A percentile compares a stretch with the other conserved stretches of the same genome.
Evolutionary conservation across 164 flowering plant species (phyloP).

Genomic region (Stephania cephalantha): DNA sequence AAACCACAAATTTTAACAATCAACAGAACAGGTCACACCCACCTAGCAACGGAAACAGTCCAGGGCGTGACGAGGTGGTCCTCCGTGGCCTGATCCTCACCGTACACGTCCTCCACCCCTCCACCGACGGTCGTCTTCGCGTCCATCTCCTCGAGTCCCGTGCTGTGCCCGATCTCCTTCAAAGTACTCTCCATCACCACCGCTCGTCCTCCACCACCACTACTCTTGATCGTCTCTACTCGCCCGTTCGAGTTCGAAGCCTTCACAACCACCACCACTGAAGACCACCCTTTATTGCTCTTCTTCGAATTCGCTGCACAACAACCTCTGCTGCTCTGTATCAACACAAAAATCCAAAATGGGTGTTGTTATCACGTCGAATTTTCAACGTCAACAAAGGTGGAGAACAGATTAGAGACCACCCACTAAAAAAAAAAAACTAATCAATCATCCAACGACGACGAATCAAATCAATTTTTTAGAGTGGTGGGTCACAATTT

Average conservation of each 20-base stretch:
- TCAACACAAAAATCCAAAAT: constrained; percentile 14
- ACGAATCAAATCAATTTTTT: neutral
- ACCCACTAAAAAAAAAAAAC: neutral
- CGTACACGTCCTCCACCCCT: constrained; percentile 62
- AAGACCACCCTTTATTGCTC: neutral
- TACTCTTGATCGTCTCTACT: neutral
- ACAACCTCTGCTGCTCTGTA: constrained; percentile 4
- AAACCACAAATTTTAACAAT: too few species aligned
- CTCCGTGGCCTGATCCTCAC: constrained; percentile 66
- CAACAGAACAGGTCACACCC: neutral
- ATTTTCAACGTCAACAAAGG: constrained; percentile 2
- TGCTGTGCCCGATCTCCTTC: constrained; percentile 29
- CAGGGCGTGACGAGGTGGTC: constrained; percentile 71
- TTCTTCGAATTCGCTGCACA: too few species aligned
- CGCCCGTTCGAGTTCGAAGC: constrained; percentile 11
- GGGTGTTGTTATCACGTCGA: constrained; percentile 6
- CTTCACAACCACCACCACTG: constrained; percentile 13
- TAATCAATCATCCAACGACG: neutral
- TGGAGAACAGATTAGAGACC: neutral
- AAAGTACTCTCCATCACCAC: constrained; percentile 9
- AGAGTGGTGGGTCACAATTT: neutral
- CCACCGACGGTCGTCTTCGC: constrained; percentile 49
- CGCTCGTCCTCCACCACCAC: neutral
- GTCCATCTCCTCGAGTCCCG: constrained; percentile 33
- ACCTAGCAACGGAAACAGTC: constrained; percentile 38